Evolutionary conservation across 1,139 yeast species (phyloP), one percentile per base, ranked within the genome.

Genomic region (Suhomyces bribrorum): DNA sequence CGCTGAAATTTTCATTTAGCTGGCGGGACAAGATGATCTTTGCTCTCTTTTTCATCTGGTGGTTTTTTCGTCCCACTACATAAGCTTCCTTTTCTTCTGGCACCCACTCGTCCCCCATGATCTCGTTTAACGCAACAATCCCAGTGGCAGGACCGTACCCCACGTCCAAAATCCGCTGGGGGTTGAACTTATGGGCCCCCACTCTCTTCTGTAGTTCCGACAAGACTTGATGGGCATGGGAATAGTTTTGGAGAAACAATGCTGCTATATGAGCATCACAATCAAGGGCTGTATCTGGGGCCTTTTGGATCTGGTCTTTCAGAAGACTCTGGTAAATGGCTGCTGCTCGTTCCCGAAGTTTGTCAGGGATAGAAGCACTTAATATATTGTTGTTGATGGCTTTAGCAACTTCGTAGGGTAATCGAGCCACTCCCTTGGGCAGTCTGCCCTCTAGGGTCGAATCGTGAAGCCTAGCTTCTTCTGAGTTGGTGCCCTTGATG

Each of bases 121-220:
- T 55, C 50, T 89, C 96, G 56, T 89, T 87, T 42, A 89, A 67
- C 0, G 95, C 98, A 7, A 90, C 69, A 68, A 92, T 82, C 1
- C 97, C 97, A 0, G 95, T 84, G 1, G 92, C 94, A 1, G 98
- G 97, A 0, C 98, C 98, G 55, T 77, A 82, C 0, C 97, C 95
- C 6, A 88, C 77, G 52, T 88, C 95, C 40, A 92, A 68, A 0
- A 92, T 77, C 12, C 77, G 67, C 23, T 72, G 57, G 0, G 97
- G 97, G 24, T 62, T 61, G 63, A 89, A 87, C 9, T 56, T 53
- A 0, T 63, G 69, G 1, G 56, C 56, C 0, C 71, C 74, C 5
- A 70, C 59, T 36, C 94, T 67, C 35, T 76, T 75, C 47, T 77
- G 72, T 27, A 89, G 64, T 52, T 92, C 97, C 23, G 62, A 57